phyloP scores from a whole-genome alignment of 2,329 filamentous ascomycete genomes.

The Aspergillus floridensis region DNA sequence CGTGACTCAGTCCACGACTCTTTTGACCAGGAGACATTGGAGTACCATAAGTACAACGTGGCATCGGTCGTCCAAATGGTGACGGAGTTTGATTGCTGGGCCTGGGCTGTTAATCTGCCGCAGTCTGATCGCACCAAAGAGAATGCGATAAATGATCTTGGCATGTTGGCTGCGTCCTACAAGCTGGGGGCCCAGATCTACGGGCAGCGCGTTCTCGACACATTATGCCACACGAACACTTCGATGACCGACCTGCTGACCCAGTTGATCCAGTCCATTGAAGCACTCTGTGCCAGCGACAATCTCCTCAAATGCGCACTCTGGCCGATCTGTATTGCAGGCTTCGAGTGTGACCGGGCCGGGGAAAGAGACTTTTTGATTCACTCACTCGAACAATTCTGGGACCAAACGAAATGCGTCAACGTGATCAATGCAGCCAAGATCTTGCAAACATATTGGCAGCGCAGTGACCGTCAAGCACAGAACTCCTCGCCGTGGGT shows the following conservation, averaged over 20 bases:
- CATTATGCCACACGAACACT: conserved; percentile 14
- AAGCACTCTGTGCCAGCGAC: conserved; percentile 22
- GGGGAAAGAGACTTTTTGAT: conserved; percentile 25
- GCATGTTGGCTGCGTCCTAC: conserved; percentile 28
- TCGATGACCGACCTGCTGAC: conserved; percentile 21
- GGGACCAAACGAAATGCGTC: conserved; percentile 31
- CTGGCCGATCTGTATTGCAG: conserved; percentile 36
- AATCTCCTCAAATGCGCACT: conserved; percentile 34
- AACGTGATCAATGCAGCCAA: conserved; percentile 34
- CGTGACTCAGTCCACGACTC: conserved; percentile 22
- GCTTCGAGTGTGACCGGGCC: conserved; percentile 27
- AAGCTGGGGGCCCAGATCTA: conserved; percentile 32
- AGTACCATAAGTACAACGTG: conserved; percentile 5
- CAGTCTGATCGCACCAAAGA: conserved; percentile 11
- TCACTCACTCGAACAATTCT: conserved; percentile 28
- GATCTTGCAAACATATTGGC: conserved; percentile 29
- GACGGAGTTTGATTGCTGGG: conserved; percentile 25
- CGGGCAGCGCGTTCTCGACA: conserved; percentile 31
- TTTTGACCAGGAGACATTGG: conserved; percentile 5
- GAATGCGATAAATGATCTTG: conserved; percentile 22
- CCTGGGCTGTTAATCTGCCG: conserved; percentile 26
- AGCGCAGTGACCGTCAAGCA: conserved; percentile 8
- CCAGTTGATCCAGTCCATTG: conserved; percentile 26
- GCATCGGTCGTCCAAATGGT: conserved; percentile 19
- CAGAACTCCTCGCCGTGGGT: conserved; percentile 24